Base-by-base conservation (phyloP, 225 moss, liverwort and hornwort genomes). In the Takakia lepidozioides region DNA sequence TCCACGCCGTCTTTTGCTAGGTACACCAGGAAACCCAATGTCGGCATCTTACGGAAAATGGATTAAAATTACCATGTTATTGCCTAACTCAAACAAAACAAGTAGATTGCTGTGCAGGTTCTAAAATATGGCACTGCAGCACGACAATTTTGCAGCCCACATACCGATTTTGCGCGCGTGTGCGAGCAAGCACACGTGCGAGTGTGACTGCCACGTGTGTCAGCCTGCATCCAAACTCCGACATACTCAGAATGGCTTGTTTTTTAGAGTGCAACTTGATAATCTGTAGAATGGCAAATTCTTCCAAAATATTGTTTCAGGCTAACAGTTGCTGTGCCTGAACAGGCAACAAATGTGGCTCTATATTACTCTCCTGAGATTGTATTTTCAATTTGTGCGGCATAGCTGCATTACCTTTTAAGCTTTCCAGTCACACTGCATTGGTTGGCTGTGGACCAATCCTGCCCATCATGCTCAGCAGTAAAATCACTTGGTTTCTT, bases 121-220 rank as follows among this genome's bases (percentile, higher is more conserved):
- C 2, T 24, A 6, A 44, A 19, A 27, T n/a, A n/a, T n/a, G n/a
- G n/a, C n/a, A n/a, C n/a, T n/a, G n/a, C n/a, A n/a, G n/a, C n/a
- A n/a, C n/a, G n/a, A n/a, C n/a, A n/a, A n/a, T n/a, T n/a, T n/a
- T n/a, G n/a, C 23, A n/a, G 8, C 20, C 2, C 10, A 13, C 44
- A 16, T 23, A 78, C 78, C 57, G 58, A 38, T 69, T 78, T 48
- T 65, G 19, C 0, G 65, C 61, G 38, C 16, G 48, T 34, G 62
- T 52, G 36, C 10, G 59, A 11, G 55, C 52, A 29, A 69, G 58
- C 24, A 66, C 58, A 0, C 23, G 55, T 58, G 9, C 48, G 43
- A 73, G 52, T 25, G 57, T 45, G 19, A 54, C 55, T 23, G 64
- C 47, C 29, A 73, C 50, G 27, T 69, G 54, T 62, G 58, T 59